Base-by-base conservation (phyloP, 495 filamentous ascomycete species). In the Lineolata rhizophorae region DNA sequence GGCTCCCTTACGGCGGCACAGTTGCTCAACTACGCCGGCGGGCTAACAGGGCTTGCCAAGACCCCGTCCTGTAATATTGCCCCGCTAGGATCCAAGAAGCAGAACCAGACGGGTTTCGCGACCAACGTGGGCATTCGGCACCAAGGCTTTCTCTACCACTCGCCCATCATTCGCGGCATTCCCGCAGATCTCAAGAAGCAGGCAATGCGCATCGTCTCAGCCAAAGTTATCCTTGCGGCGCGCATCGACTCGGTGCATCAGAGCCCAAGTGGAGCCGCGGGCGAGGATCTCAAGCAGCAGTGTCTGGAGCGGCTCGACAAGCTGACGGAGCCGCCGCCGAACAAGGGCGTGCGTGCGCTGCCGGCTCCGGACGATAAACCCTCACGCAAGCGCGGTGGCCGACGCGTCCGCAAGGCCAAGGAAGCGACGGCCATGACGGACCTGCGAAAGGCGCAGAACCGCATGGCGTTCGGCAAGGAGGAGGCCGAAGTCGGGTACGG, bases 401-500 rank as follows among this genome's bases (percentile, higher is more conserved):
- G 90, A 18, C 65, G 84, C 38, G 87, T 84, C 3, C 67, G 87
- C 24, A 93, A 92, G 50, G 87, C 84, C 37, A 97, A 97, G 61
- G 90, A 94, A 57, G 83, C 84, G 5, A 76, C 76, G 4, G 85
- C 87, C 36, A 91, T 94, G 83, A 97, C 87, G 2, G 87, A 97
- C 35, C 58, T 97, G 19, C 76, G 83, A 35, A 95, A 95, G 47
- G 82, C 84, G 5, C 85, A 93, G 54, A 97, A 97, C 54, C 69
- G 87, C 15, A 73, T 97, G 64, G 82, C 76, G 0, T 97, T 97
- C 41, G 85, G 85, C 31, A 87, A 90, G 44, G 87, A 95, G 45
- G 87, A 97, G 51, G 69, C 74, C 39, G 87, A 97, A 53, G 76
- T 87, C 13, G 87, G 87, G 10, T 95, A 90, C 48, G 87, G 83